Conservation (phyloP, 116 monocot genomes). For the Zostera marina region DNA sequence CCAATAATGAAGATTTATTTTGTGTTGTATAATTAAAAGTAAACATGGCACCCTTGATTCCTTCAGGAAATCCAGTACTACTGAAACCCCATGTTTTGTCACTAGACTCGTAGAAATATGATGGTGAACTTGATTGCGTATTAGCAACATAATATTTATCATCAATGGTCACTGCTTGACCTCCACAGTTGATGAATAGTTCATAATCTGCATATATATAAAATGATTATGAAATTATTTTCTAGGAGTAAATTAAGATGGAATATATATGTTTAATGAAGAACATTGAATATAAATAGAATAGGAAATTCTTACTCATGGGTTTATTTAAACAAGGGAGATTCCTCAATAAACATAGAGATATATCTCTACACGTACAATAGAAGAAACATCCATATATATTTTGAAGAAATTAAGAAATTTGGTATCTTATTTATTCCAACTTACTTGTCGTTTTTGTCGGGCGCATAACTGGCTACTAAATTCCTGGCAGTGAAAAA, state of each 20-base stretch:
- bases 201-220: slow-evolving; percentile 1
- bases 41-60: not conserved
- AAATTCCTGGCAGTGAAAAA: slow-evolving; percentile 30
- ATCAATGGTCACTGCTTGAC: not conserved
- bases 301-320: too few relatives aligned
- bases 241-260: too few relatives aligned
- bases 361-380: not conserved
- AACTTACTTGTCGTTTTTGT: slow-evolving; percentile 28
- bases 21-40: not conserved
- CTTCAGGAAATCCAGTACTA: not conserved
- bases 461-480: slow-evolving; percentile 44
- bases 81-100: not conserved
- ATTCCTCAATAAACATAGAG: not conserved
- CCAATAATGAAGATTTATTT: not conserved
- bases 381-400: not conserved
- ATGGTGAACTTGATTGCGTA: not conserved
- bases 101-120: not conserved
- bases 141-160: not conserved
- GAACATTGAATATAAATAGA: too few relatives aligned
- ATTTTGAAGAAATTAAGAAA: too few relatives aligned
- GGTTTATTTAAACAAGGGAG: not conserved
- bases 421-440: not conserved
- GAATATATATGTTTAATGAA: too few relatives aligned
- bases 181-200: slow-evolving; percentile 4
- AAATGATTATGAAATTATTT: too few relatives aligned